Evolutionary conservation across 805 yeast genomes (phyloP), one percentile per base, ranked within the genome.

Genomic region (Candida easanensis): DNA sequence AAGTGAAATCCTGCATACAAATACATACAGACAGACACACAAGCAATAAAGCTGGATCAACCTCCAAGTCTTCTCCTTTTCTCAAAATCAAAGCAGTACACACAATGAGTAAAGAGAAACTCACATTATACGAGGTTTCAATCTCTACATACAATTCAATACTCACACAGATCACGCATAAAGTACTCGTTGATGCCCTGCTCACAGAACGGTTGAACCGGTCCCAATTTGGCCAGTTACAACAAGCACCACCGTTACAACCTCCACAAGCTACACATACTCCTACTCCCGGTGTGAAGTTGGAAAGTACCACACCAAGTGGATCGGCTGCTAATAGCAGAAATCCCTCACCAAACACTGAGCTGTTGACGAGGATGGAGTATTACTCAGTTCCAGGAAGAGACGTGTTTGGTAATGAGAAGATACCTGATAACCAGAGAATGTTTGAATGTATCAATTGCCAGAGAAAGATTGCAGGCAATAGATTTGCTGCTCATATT

Each of bases 401-500:
- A 43, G 81, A 76, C 49, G 70, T 76, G 3, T 76, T 63, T 56
- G 77, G 77, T n/a, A 74, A 74, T 45, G 80, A 74, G 40, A 73
- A 71, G 49, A 52, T 53, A 14, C 72, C 74, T 36, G 88, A 80
- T 35, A 60, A 74, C 15, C 65, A 70, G 2, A 62, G 74, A 41
- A 88, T 89, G 62, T 87, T 88, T 54, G 76, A 70, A 43, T 91
- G 99, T 65, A 73, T 74, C 4, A 84, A 85, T 52, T 91, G 99
- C 63, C 81, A 79, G 16, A 71, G 99, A 44, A 88, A 83, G 56
- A 84, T 91, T 7, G 91, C 96, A 0, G 96, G 96, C 1, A 84
- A 87, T 30, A 70, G 99, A 45, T 90, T 88, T 71, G 97, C 98
- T 2, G 89, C 87, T 33, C 99, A 91, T 64, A 73, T 91, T 23